Evolutionary conservation across 495 filamentous ascomycete genomes (phyloP).

Genomic region (Choiromyces venosus): DNA sequence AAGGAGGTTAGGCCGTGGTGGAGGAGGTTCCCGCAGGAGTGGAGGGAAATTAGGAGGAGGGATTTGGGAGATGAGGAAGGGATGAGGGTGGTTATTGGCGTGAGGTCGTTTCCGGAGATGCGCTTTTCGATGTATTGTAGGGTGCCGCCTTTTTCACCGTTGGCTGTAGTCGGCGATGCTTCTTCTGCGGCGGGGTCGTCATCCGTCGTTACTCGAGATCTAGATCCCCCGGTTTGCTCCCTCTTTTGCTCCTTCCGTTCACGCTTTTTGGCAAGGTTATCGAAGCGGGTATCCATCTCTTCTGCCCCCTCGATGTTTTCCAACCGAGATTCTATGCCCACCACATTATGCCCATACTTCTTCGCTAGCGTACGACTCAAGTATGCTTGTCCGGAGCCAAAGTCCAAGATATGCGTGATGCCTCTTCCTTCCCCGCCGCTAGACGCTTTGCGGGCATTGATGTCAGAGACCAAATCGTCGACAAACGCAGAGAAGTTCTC

Average conservation of each 20-base stretch:
- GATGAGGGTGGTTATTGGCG: constrained; percentile 14
- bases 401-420: constrained; percentile 88
- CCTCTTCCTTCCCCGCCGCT: constrained; percentile 28
- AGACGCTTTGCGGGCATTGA: constrained; percentile 44
- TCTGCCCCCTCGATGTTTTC: constrained; percentile 80
- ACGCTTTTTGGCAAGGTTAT: constrained; percentile 66
- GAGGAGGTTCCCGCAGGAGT: constrained; percentile 95
- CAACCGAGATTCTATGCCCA: constrained; percentile 83
- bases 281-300: constrained; percentile 72
- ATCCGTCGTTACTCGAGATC: constrained; percentile 53
- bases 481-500: constrained; percentile 44
- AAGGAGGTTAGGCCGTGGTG: constrained; percentile 89
- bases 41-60: constrained; percentile 86
- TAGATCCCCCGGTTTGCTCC: constrained; percentile 51
- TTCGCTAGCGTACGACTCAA: constrained; percentile 81
- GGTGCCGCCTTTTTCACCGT: constrained; percentile 51
- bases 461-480: constrained; percentile 51
- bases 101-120: constrained; percentile 42
- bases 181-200: constrained; percentile 49
- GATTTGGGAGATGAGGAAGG: constrained; percentile 39
- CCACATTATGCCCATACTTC: constrained; percentile 77
- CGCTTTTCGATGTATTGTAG: constrained; percentile 62
- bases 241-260: constrained; percentile 61
- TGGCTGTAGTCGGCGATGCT: constrained; percentile 38
- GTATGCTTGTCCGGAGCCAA: constrained; percentile 94